These are phyloP conservation scores for Ceratocystis harringtonii DNA, from an alignment of 2,329 filamentous ascomycete genomes.

Conservation along the genomic window DNA sequence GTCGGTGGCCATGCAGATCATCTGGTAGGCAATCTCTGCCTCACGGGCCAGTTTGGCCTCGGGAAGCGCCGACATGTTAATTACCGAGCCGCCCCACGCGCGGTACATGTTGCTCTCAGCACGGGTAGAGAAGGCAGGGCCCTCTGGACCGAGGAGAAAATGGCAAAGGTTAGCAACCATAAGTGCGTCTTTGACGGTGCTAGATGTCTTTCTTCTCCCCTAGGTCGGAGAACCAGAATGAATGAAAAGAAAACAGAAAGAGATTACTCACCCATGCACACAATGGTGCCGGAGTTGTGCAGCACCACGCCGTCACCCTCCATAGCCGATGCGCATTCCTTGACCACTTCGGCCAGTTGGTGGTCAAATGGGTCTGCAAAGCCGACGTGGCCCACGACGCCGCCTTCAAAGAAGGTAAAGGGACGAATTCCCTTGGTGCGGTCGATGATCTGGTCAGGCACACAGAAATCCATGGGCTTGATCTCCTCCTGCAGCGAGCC, in stretches of 20 bases:
- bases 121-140: slow-evolving; percentile 93
- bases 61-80: slow-evolving; percentile 95
- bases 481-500: slow-evolving; percentile 85
- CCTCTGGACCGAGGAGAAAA: slow-evolving; percentile 41
- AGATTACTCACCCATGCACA: slow-evolving; percentile 70
- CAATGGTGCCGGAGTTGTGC: slow-evolving; percentile 68
- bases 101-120: slow-evolving; percentile 94
- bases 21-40: slow-evolving; percentile 91
- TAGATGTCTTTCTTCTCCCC: background rate
- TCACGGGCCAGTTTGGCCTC: slow-evolving; percentile 94
- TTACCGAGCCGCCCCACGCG: slow-evolving; percentile 80
- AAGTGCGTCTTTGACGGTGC: background rate
- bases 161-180: background rate
- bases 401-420: slow-evolving; percentile 89
- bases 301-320: slow-evolving; percentile 72
- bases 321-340: slow-evolving; percentile 57
- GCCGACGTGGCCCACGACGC: slow-evolving; percentile 83
- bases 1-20: slow-evolving; percentile 99
- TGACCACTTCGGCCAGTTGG: slow-evolving; percentile 59
- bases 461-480: slow-evolving; percentile 88
- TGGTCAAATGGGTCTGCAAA: slow-evolving; percentile 93
- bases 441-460: slow-evolving; percentile 94
- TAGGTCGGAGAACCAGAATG: background rate
- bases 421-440: slow-evolving; percentile 88
- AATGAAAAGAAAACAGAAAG: background rate